These are phyloP conservation scores for Coniferiporia sulphurascens DNA, from an alignment of 1,284 basidiomycete genomes.

Conservation along the genomic window DNA sequence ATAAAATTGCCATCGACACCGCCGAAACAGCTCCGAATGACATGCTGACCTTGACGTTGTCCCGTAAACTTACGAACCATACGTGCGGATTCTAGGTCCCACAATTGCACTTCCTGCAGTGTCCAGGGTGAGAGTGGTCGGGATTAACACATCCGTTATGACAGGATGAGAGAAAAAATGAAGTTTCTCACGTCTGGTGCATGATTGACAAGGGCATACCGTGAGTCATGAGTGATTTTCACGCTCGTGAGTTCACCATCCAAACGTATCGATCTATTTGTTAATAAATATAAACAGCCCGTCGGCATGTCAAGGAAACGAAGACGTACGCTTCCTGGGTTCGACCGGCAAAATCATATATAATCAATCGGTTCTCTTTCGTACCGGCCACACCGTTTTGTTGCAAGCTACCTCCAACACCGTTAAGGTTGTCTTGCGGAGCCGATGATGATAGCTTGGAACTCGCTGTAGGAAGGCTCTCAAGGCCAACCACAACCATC, in stretches of 20 bases:
- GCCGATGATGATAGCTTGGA: slow-evolving; percentile 28
- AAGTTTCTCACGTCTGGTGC: slow-evolving; percentile 69
- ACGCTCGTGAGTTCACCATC: slow-evolving; percentile 85
- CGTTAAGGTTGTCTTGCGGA: slow-evolving; percentile 13
- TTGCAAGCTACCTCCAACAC: slow-evolving; percentile 29
- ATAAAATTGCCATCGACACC: slow-evolving; percentile 89
- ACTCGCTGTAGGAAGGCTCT: slow-evolving; percentile 29
- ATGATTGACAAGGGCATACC: slow-evolving; percentile 83
- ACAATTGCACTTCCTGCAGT: slow-evolving; percentile 80
- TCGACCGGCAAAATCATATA: slow-evolving; percentile 70
- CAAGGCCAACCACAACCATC: slow-evolving; percentile 80
- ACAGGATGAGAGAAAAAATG: slow-evolving; percentile 14
- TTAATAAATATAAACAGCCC: neutral
- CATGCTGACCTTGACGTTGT: slow-evolving; percentile 74
- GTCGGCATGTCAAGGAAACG: neutral
- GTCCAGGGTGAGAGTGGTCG: neutral
- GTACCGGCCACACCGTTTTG: slow-evolving; percentile 34
- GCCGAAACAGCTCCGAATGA: slow-evolving; percentile 92
- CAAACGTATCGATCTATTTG: slow-evolving; percentile 54
- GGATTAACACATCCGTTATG: slow-evolving; percentile 16
- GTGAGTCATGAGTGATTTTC: slow-evolving; percentile 83
- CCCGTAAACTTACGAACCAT: slow-evolving; percentile 79
- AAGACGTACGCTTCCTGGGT: slow-evolving; percentile 53
- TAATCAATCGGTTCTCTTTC: slow-evolving; percentile 61
- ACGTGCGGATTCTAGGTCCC: slow-evolving; percentile 69